Percentiles rank a stretch among this genome's conserved stretches.
Conservation (phyloP, 2,329 filamentous ascomycete genomes). For the Microcyclosporella mali region DNA sequence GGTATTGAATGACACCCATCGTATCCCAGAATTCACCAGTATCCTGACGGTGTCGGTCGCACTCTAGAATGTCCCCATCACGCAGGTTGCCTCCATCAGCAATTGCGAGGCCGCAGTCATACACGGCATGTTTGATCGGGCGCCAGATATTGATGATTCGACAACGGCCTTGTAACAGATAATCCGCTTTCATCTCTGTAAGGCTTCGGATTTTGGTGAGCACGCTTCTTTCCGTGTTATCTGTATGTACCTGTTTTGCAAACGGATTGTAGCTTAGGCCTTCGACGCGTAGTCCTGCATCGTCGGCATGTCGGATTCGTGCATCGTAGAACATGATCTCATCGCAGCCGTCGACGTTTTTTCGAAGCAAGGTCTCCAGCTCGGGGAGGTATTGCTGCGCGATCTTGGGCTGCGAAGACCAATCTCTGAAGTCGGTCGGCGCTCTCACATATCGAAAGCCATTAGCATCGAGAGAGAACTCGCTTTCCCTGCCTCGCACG, state of each 20-base stretch:
- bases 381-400: slow-evolving; percentile 8
- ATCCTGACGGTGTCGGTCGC: slow-evolving; percentile 17
- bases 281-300: slow-evolving; percentile 19
- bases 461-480: slow-evolving; percentile 11
- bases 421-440: slow-evolving; percentile 9
- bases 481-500: slow-evolving; percentile 29
- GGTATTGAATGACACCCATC: slow-evolving; percentile 20
- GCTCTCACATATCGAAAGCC: slow-evolving; percentile 24
- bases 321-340: slow-evolving; percentile 25
- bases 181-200: slow-evolving; percentile 24
- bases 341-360: slow-evolving; percentile 22
- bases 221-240: slow-evolving; percentile 26
- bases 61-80: slow-evolving; percentile 17
- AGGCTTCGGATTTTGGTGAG: slow-evolving; percentile 20
- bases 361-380: slow-evolving; percentile 14
- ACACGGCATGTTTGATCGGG: slow-evolving; percentile 12
- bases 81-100: slow-evolving; percentile 22
- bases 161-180: slow-evolving; percentile 8
- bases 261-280: slow-evolving; percentile 26
- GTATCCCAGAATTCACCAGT: slow-evolving; percentile 10
- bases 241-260: slow-evolving; percentile 26
- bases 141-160: slow-evolving; percentile 16
- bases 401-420: slow-evolving; percentile 15
- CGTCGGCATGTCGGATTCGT: slow-evolving; percentile 21
- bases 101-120: slow-evolving; percentile 22